phyloP scores from a whole-genome alignment of 2,329 filamentous ascomycete genomes.

The Sphaceloma murrayae region DNA sequence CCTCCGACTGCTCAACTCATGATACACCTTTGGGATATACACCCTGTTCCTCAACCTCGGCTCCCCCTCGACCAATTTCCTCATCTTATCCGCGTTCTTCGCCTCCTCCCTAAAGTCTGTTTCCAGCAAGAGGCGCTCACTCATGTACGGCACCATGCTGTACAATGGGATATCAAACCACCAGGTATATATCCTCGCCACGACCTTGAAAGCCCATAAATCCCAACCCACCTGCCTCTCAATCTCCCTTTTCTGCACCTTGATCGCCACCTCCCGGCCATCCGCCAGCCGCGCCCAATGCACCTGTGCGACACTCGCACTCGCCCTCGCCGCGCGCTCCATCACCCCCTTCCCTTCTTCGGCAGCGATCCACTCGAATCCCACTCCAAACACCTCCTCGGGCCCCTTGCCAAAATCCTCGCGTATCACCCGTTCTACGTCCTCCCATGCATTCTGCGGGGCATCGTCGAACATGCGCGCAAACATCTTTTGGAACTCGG shows the following conservation, averaged over 20 bases:
- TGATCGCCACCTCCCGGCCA: constrained; percentile 85
- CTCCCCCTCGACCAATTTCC: constrained; percentile 63
- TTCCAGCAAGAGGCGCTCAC: constrained; percentile 81
- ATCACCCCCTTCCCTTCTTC: constrained; percentile 51
- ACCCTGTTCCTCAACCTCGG: constrained; percentile 67
- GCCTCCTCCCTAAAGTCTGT: constrained; percentile 94
- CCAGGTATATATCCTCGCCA: constrained; percentile 71
- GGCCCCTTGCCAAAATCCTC: constrained; percentile 77
- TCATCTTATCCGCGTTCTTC: constrained; percentile 77
- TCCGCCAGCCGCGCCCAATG: constrained; percentile 84
- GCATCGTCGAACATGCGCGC: constrained; percentile 95
- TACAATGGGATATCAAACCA: constrained; percentile 93
- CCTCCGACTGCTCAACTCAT: constrained; percentile 69
- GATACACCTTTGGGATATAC: constrained; percentile 78
- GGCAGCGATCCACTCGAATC: constrained; percentile 53
- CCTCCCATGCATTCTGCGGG: constrained; percentile 80
- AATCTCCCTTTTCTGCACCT: constrained; percentile 95
- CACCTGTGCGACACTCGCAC: constrained; percentile 90
- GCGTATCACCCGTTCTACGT: constrained; percentile 73
- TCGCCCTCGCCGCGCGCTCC: constrained; percentile 64
- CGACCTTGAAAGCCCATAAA: constrained; percentile 88
- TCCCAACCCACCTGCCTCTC: constrained; percentile 86
- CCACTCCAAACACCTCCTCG: constrained; percentile 88
- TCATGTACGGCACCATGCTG: constrained; percentile 82
- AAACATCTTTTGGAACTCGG: constrained; percentile 96